A percentile compares a stretch with the other conserved stretches of the same genome.
phyloP scores from a whole-genome alignment of 495 filamentous ascomycete species.

The Hyaloscypha finlandica region DNA sequence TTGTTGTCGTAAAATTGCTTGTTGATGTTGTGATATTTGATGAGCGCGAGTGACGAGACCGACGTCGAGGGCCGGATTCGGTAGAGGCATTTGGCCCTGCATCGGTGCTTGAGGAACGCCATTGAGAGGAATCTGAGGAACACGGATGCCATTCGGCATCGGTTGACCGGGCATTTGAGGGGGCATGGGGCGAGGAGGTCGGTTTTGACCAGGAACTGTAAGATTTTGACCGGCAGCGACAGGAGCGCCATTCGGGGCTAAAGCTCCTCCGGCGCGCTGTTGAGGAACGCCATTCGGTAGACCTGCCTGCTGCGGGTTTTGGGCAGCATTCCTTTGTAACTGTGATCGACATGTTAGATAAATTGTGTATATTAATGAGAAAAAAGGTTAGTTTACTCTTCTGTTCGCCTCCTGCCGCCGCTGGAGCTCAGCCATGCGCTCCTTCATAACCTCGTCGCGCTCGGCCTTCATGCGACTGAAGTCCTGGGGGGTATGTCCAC shows the following conservation, averaged over 20 bases:
- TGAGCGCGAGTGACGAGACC: slow-evolving; percentile 56
- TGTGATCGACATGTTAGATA: slow-evolving; percentile 34
- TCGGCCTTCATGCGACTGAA: slow-evolving; percentile 88
- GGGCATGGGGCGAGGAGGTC: slow-evolving; percentile 28
- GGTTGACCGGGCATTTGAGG: slow-evolving; percentile 32
- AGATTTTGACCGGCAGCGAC: slow-evolving; percentile 30
- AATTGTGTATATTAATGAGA: slow-evolving; percentile 24
- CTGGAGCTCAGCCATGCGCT: slow-evolving; percentile 69
- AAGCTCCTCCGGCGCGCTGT: slow-evolving; percentile 41
- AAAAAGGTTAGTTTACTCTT: slow-evolving; percentile 49
- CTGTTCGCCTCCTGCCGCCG: slow-evolving; percentile 57
- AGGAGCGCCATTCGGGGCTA: slow-evolving; percentile 20
- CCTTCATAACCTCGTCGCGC: slow-evolving; percentile 73
- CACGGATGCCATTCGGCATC: slow-evolving; percentile 47
- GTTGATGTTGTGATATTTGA: slow-evolving; percentile 65
- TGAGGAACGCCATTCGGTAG: slow-evolving; percentile 39
- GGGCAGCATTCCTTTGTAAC: slow-evolving; percentile 43
- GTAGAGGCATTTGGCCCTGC: slow-evolving; percentile 58
- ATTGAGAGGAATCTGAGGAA: slow-evolving; percentile 60
- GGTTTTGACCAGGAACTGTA: slow-evolving; percentile 32
- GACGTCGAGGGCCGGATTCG: slow-evolving; percentile 64
- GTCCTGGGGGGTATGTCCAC: slow-evolving; percentile 72
- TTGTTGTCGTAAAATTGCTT: slow-evolving; percentile 52
- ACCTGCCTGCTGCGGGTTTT: slow-evolving; percentile 40
- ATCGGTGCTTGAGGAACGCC: slow-evolving; percentile 73